Evolutionary conservation across 2,329 filamentous ascomycete species (phyloP).

Genomic region (Grosmannia serpens): DNA sequence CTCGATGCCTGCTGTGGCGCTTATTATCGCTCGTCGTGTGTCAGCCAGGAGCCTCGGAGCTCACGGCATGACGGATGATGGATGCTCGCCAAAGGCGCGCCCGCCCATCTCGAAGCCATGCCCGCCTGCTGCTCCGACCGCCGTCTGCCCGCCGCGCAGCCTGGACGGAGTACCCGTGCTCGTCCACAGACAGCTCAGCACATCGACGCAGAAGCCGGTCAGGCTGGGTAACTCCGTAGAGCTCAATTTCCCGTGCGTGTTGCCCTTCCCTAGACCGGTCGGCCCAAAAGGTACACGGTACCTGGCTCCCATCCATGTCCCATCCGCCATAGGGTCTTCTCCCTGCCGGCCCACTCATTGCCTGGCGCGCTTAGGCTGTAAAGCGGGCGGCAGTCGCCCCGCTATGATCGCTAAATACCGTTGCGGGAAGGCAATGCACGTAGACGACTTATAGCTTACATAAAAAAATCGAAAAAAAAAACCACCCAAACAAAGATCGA

Average conservation of each 20-base stretch:
- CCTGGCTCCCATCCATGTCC: slow-evolving; percentile 2
- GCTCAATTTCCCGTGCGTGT: neutral
- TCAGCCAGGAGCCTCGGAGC: no score
- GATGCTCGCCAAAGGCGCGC: no score
- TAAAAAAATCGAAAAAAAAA: slow-evolving; percentile 1
- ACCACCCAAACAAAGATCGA: neutral
- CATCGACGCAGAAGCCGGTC: no score
- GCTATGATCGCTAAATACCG: slow-evolving; percentile 3
- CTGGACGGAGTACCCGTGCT: no score
- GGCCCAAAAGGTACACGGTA: neutral
- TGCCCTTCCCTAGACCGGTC: neutral
- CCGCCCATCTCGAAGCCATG: no score
- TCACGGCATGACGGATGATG: no score
- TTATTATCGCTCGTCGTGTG: no score
- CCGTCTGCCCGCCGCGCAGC: no score
- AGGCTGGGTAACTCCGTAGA: neutral
- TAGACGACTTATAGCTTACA: neutral
- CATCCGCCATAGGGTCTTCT: slow-evolving; percentile 1
- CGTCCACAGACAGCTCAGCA: no score
- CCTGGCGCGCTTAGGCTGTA: slow-evolving; percentile 1
- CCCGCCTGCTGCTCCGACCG: no score
- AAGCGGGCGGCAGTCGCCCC: slow-evolving; percentile 5
- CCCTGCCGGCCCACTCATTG: neutral
- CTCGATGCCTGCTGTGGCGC: no score
- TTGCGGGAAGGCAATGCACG: slow-evolving; percentile 2